A percentile compares a stretch with the other conserved stretches of the same genome.
phyloP scores from a whole-genome alignment of 768 basidiomycete species.

The Kwoniella shandongensis region DNA sequence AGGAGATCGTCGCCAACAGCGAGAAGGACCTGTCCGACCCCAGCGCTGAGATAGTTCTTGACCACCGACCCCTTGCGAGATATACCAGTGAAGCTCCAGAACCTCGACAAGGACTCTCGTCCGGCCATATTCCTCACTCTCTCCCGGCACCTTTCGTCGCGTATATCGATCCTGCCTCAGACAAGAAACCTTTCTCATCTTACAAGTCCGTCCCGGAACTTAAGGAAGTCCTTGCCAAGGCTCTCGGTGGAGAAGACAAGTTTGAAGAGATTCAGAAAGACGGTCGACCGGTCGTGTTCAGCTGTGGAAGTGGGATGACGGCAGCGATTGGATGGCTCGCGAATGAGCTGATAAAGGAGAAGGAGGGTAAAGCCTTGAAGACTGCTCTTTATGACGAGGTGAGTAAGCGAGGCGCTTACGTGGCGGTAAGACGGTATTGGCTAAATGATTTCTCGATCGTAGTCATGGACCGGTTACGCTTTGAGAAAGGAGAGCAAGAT shows the following conservation, averaged over 20 bases:
- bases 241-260: conserved; percentile 62
- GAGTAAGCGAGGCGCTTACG: conserved; percentile 34
- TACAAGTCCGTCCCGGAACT: conserved; percentile 65
- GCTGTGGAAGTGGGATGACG: conserved; percentile 98
- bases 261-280: conserved; percentile 63
- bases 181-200: conserved; percentile 59
- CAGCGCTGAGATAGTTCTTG: conserved; percentile 70
- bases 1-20: conserved; percentile 75
- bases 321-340: conserved; percentile 91
- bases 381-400: conserved; percentile 90
- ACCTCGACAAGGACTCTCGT: conserved; percentile 80
- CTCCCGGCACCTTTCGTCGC: conserved; percentile 77
- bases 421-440: background rate
- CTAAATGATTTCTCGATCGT: conserved; percentile 9
- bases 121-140: conserved; percentile 89
- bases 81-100: conserved; percentile 80
- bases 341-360: conserved; percentile 62
- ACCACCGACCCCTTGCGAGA: conserved; percentile 80
- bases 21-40: conserved; percentile 55
- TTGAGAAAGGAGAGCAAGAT: conserved; percentile 72
- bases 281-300: conserved; percentile 65
- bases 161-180: conserved; percentile 61
- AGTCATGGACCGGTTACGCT: conserved; percentile 98
- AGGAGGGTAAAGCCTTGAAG: conserved; percentile 55
- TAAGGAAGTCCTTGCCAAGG: conserved; percentile 62